Base-by-base conservation (phyloP, 2,329 filamentous ascomycete species). In the Colletotrichum acutatum region DNA sequence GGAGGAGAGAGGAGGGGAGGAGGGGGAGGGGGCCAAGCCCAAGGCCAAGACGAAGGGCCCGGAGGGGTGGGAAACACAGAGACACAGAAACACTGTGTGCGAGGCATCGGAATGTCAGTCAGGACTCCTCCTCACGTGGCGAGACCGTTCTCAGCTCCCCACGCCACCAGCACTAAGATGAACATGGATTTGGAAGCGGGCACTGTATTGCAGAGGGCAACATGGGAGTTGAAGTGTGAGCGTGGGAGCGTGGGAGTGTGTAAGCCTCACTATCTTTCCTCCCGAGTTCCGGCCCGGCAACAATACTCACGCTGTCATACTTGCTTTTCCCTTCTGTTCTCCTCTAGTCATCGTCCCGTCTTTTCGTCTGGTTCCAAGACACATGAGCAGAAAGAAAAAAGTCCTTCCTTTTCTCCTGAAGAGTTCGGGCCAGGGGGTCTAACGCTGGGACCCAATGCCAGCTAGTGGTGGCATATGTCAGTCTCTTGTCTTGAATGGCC, bases 401-500 rank as follows among this genome's bases (percentile, higher is more conserved):
- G 32, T 46, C 26, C 9, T 52, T 57, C n/a, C 32, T 26, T 30
- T 9, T 42, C 66, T 49, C 60, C 66, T 70, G 66, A 61, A 70
- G 37, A 65, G 19, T 72, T 68, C 32, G 53, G 28, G 59, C 32
- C 24, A 28, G 22, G 32, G 37, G n/a, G 24, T 57, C 57, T 32
- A 42, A 71, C 24, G 37, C 30, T 28, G 30, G 66, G 53, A 12
- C 69, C 69, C 66, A 32, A 12, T 54, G 63, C 56, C 34, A 53
- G 34, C 42, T 56, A 58, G 28, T 57, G 60, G 22, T 72, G 69
- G 42, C 69, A 72, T 42, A 68, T 72, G 69, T 72, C 69, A 72
- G 59, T 59, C 37, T 62, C 69, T 59, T 68, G 53, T 61, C 69
- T 32, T 19, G 19, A 46, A 66, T 69, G 37, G 66, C 19, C 57